phyloP scores from a whole-genome alignment of 345 rosid genomes.

The Gossypium raimondii region DNA sequence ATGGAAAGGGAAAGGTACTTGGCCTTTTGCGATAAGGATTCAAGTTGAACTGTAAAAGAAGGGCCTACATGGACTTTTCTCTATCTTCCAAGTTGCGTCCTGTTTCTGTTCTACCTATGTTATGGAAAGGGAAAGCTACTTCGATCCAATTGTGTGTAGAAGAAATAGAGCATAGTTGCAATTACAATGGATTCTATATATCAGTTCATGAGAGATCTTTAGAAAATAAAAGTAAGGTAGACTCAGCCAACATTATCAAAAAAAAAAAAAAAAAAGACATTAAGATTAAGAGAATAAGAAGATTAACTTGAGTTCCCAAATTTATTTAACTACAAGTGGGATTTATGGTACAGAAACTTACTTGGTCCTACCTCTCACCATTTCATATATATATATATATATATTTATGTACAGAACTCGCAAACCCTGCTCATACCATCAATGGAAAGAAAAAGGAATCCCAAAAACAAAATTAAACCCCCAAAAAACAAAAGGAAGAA shows the following conservation, averaged over 20 bases:
- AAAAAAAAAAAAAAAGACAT: background rate
- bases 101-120: background rate
- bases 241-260: background rate
- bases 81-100: background rate
- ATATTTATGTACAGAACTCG: slow-evolving; percentile 37
- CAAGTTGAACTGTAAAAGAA: slow-evolving; percentile 20
- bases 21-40: slow-evolving; percentile 24
- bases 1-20: slow-evolving; percentile 21
- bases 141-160: too few relatives aligned
- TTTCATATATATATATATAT: slow-evolving; percentile 20
- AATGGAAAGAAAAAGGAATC: slow-evolving; percentile 1
- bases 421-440: slow-evolving; percentile 9
- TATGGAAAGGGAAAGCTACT: background rate
- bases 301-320: slow-evolving; percentile 32
- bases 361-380: slow-evolving; percentile 27
- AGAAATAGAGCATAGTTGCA: background rate
- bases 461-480: background rate
- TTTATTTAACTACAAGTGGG: slow-evolving; percentile 42
- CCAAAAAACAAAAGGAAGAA: background rate
- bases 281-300: background rate
- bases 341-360: slow-evolving; percentile 36
- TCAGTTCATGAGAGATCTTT: background rate
- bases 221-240: background rate
- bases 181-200: background rate
- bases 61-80: slow-evolving; percentile 23